These are phyloP conservation scores for Boletus sensibilis DNA, from an alignment of 768 basidiomycete species.

Conservation along the genomic window DNA sequence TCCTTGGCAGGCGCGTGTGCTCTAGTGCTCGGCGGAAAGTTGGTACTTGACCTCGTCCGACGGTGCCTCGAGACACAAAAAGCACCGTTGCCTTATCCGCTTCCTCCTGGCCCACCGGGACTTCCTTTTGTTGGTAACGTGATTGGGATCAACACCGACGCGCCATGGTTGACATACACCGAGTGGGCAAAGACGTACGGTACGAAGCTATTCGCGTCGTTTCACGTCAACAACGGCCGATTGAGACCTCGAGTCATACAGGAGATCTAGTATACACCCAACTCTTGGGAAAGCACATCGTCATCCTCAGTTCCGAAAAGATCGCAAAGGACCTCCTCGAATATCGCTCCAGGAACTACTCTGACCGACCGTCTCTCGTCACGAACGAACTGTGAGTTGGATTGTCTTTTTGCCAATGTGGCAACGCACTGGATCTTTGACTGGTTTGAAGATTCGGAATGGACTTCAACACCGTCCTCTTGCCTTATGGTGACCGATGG, in stretches of 20 bases:
- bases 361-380: slow-evolving; percentile 42
- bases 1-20: neutral
- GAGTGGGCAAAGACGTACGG: slow-evolving; percentile 39
- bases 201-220: neutral
- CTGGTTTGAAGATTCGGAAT: slow-evolving; percentile 8
- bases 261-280: slow-evolving; percentile 47
- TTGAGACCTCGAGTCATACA: slow-evolving; percentile 7
- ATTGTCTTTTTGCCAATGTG: neutral
- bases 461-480: slow-evolving; percentile 17
- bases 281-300: slow-evolving; percentile 42
- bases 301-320: slow-evolving; percentile 45
- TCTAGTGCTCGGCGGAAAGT: neutral
- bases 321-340: slow-evolving; percentile 48
- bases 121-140: slow-evolving; percentile 40
- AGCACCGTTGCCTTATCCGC: neutral
- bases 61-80: neutral
- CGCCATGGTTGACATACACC: slow-evolving; percentile 37
- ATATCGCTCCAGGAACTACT: slow-evolving; percentile 44
- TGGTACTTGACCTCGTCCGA: neutral
- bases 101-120: slow-evolving; percentile 38
- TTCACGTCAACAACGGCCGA: neutral
- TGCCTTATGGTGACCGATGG: slow-evolving; percentile 33
- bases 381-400: slow-evolving; percentile 14
- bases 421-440: neutral
- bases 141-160: slow-evolving; percentile 31